A percentile compares a stretch with the other conserved stretches of the same genome.
These are phyloP conservation scores for Fusarium napiforme DNA, from an alignment of 2,329 filamentous ascomycete species.

Conservation along the genomic window DNA sequence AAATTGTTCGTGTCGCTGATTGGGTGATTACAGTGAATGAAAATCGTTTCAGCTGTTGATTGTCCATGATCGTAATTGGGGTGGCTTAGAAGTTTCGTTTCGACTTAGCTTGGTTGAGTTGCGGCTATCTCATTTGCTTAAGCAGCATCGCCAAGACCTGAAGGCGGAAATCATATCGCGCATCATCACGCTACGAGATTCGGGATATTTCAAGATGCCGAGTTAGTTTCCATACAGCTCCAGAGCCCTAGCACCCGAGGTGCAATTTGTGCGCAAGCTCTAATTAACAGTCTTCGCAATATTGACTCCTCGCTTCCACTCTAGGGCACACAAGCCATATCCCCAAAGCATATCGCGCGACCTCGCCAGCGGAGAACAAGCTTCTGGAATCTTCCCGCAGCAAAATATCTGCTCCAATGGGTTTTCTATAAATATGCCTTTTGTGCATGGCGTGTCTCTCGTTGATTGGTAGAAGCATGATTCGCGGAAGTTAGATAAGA, in stretches of 20 bases:
- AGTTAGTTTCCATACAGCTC: neutral
- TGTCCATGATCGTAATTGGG: constrained; percentile 26
- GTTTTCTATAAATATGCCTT: constrained; percentile 15
- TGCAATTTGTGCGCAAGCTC: neutral
- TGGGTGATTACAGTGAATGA: neutral
- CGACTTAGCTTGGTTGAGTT: constrained; percentile 6
- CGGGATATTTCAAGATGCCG: neutral
- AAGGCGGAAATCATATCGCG: neutral
- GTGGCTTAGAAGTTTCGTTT: constrained; percentile 34
- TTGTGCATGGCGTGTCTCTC: neutral
- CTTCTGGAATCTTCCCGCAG: neutral
- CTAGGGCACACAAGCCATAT: neutral
- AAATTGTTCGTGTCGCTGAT: neutral
- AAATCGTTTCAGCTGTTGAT: too few species aligned
- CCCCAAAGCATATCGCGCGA: rapidly evolving
- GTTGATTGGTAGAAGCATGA: constrained; percentile 7
- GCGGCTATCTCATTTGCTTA: neutral
- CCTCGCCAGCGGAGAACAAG: neutral
- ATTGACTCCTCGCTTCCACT: neutral
- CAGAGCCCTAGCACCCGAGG: too few species aligned
- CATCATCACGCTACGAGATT: neutral
- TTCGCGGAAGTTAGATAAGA: neutral
- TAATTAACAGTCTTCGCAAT: neutral
- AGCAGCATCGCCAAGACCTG: constrained; percentile 14
- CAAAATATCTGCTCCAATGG: neutral